These are phyloP conservation scores for Pythium monospermum DNA, from an alignment of 352 stramenopile genomes.

Conservation along the genomic window DNA sequence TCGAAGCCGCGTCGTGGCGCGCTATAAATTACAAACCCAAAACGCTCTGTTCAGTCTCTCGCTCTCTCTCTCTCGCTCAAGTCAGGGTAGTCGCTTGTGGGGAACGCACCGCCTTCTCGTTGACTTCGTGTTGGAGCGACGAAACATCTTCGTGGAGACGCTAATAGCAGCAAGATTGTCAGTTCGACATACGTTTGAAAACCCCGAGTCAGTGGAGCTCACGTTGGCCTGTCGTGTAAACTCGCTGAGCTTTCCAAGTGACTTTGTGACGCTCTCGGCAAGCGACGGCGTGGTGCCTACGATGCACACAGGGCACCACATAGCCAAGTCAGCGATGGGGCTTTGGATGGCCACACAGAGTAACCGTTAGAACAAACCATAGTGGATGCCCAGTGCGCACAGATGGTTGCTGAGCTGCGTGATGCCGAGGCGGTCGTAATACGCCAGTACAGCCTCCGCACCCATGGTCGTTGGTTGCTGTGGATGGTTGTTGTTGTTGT, in stretches of 20 bases:
- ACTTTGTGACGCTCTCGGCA: conserved; percentile 11
- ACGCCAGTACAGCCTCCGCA: conserved; percentile 8
- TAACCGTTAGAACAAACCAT: conserved; percentile 23
- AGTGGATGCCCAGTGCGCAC: conserved; percentile 33
- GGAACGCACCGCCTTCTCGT: conserved; percentile 39
- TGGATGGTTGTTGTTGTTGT: not conserved
- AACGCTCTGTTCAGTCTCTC: too few species aligned
- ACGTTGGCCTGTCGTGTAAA: conserved; percentile 27
- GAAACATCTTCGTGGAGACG: conserved; percentile 29
- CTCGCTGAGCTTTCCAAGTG: conserved; percentile 20
- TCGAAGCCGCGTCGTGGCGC: conserved; percentile 40
- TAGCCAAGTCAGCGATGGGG: conserved; percentile 1
- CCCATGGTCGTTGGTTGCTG: too few species aligned
- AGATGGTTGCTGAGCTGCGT: conserved; percentile 33
- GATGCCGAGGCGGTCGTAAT: conserved; percentile 28
- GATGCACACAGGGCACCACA: conserved; percentile 20
- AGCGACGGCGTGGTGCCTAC: conserved; percentile 5
- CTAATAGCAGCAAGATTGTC: conserved; percentile 12
- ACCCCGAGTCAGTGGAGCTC: not conserved
- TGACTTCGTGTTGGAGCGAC: conserved; percentile 36
- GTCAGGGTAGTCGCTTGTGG: not conserved
- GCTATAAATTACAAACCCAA: conserved; percentile 17
- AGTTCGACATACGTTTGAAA: not conserved
- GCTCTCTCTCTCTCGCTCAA: not conserved
- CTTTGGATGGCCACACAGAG: not conserved